A percentile compares a stretch with the other conserved stretches of the same genome.
phyloP scores from a whole-genome alignment of 2,329 filamentous ascomycete species.

The Grosmannia serpens region DNA sequence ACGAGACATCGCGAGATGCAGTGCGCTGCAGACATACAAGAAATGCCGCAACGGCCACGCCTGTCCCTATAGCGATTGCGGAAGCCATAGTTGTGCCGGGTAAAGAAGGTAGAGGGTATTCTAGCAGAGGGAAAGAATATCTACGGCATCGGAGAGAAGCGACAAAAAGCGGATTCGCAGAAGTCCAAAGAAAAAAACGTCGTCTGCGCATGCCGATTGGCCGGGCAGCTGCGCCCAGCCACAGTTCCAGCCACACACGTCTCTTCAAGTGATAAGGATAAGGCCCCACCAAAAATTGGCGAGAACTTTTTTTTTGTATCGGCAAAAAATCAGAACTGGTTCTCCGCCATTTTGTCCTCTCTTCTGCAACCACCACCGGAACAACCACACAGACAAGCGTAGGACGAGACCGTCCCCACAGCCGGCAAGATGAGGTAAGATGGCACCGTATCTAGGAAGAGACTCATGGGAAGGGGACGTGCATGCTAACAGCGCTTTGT shows the following conservation, averaged over 20 bases:
- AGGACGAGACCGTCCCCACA: not conserved
- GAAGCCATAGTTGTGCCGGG: slow-evolving; percentile 39
- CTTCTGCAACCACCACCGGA: not conserved
- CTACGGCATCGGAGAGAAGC: not conserved
- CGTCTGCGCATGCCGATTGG: not conserved
- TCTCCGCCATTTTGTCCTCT: slow-evolving; percentile 10
- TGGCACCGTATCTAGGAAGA: not conserved
- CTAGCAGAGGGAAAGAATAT: not conserved
- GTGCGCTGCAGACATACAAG: slow-evolving; percentile 30
- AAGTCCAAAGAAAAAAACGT: not conserved
- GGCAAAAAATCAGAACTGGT: slow-evolving; percentile 6
- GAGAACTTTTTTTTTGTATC: slow-evolving; percentile 8
- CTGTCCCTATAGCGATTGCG: slow-evolving; percentile 44
- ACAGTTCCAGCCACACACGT: slow-evolving; percentile 3
- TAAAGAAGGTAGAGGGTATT: slow-evolving; percentile 6
- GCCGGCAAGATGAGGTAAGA: slow-evolving; percentile 9
- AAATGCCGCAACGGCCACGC: slow-evolving; percentile 54
- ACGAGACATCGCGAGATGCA: not conserved
- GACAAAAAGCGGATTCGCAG: not conserved
- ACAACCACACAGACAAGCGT: not conserved
- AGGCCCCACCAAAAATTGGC: slow-evolving; percentile 10
- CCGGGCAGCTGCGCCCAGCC: not conserved
- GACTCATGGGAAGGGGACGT: not conserved
- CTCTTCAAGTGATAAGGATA: slow-evolving; percentile 9
- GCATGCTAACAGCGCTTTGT: not conserved